Percentiles rank a stretch among this genome's conserved stretches.
These are phyloP conservation scores for Penicillium brevicompactum DNA, from an alignment of 2,329 filamentous ascomycete species.

Conservation along the genomic window DNA sequence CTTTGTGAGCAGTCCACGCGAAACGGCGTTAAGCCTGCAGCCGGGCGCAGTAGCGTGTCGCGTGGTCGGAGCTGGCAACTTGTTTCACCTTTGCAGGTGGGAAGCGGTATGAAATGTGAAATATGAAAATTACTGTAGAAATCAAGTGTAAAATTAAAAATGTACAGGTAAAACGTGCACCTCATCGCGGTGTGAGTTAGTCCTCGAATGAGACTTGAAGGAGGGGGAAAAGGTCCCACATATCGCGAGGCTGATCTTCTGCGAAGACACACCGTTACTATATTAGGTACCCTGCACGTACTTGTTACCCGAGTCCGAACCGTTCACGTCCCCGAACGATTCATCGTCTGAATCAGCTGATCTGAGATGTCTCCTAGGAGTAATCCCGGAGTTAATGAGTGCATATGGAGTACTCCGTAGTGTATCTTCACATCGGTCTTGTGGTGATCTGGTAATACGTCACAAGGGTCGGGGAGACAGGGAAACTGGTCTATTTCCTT, in stretches of 20 bases:
- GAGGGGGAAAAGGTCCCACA: background rate
- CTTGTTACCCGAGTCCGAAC: background rate
- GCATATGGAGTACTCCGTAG: too few relatives aligned
- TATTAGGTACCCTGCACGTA: background rate
- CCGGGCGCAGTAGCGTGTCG: constrained; percentile 19
- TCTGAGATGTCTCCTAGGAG: background rate
- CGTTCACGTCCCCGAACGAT: background rate
- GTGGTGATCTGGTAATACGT: background rate
- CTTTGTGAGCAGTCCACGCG: constrained; percentile 23
- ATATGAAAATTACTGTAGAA: too few relatives aligned
- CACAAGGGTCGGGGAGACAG: background rate
- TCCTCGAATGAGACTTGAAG: background rate
- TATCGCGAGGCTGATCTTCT: constrained; percentile 16
- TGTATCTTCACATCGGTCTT: background rate
- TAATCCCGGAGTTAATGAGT: background rate
- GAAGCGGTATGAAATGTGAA: background rate
- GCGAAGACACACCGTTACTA: constrained; percentile 1
- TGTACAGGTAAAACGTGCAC: background rate
- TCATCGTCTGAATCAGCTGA: background rate
- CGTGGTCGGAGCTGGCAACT: constrained; percentile 21
- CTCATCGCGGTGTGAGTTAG: background rate
- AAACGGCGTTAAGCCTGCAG: constrained; percentile 17
- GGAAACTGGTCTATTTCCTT: background rate
- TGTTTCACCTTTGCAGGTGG: constrained; percentile 17
- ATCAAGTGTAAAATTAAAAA: too few relatives aligned